Evolutionary conservation across 768 basidiomycete genomes (phyloP).

Genomic region (Phylloporus arenicola): DNA sequence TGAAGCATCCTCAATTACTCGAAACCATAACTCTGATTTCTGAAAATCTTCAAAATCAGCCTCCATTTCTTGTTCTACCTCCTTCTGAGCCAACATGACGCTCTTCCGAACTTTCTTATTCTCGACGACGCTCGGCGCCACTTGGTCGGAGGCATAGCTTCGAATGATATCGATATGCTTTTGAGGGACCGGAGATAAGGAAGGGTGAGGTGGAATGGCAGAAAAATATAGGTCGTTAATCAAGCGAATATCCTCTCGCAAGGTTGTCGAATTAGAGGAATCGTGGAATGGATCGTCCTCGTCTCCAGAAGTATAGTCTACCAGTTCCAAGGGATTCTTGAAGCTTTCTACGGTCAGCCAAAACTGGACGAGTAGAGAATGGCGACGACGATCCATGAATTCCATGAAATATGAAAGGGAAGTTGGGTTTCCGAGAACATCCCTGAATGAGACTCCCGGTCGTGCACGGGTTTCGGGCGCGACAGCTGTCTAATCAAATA

Average conservation of each 20-base stretch:
- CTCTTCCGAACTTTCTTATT: conserved; percentile 63
- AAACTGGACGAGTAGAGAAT: conserved; percentile 87
- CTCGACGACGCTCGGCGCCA: conserved; percentile 34
- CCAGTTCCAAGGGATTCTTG: conserved; percentile 89
- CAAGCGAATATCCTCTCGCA: conserved; percentile 84
- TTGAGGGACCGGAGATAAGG: conserved; percentile 58
- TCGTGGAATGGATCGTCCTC: conserved; percentile 60
- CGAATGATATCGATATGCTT: conserved; percentile 69
- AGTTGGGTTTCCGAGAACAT: conserved; percentile 81
- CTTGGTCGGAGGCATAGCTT: conserved; percentile 52
- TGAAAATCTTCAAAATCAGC: conserved; percentile 89
- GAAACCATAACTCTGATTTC: conserved; percentile 87
- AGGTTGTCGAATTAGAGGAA: conserved; percentile 50
- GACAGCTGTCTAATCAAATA: conserved; percentile 33
- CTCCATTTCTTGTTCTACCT: conserved; percentile 86
- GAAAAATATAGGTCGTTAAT: conserved; percentile 87
- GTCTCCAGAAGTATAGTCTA: conserved; percentile 57
- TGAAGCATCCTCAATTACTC: conserved; percentile 71
- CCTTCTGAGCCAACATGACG: conserved; percentile 78
- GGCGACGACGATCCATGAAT: conserved; percentile 88
- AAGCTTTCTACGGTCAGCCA: conserved; percentile 98
- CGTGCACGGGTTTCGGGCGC: conserved; percentile 41
- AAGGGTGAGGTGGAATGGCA: conserved; percentile 48
- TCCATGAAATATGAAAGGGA: conserved; percentile 97
- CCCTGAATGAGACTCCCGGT: conserved; percentile 58